Evolutionary conservation across 371 early-diverging fungal genomes (phyloP).

Genomic region (Rhizopus microsporus): DNA sequence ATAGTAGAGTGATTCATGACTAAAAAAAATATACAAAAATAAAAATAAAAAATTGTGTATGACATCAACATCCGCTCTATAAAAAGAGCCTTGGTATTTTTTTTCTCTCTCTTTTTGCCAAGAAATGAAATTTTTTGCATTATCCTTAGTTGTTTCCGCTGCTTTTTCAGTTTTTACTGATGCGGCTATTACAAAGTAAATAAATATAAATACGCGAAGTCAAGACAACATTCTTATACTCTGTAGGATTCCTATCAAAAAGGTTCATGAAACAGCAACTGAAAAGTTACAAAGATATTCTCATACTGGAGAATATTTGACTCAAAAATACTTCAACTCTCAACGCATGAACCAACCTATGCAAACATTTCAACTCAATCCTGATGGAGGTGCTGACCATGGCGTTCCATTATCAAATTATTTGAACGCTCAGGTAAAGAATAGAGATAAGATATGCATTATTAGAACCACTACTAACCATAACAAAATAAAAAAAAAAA

Average conservation of each 20-base stretch:
- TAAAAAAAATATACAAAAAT: constrained; percentile 2
- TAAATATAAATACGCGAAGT: constrained; percentile 1
- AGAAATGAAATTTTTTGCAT: constrained; percentile 35
- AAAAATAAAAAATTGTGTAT: no score
- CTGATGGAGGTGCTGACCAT: constrained; percentile 59
- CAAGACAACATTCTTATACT: neutral
- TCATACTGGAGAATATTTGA: constrained; percentile 60
- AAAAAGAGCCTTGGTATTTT: neutral
- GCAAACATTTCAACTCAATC: constrained; percentile 46
- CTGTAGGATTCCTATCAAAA: constrained; percentile 70
- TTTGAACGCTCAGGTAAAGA: constrained; percentile 84
- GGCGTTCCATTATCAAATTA: constrained; percentile 88
- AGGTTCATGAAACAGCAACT: constrained; percentile 60
- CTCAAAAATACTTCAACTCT: constrained; percentile 75
- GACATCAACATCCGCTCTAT: no score
- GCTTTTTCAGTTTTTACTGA: constrained; percentile 19
- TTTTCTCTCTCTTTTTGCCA: constrained; percentile 8
- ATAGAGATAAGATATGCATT: neutral
- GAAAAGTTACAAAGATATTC: constrained; percentile 64
- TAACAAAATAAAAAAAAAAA: constrained; percentile 23
- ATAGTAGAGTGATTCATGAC: constrained; percentile 23
- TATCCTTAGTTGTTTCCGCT: constrained; percentile 31
- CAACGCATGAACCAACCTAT: constrained; percentile 35
- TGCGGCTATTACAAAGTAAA: constrained; percentile 39
- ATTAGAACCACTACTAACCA: no score